Evolutionary conservation across 2,329 filamentous ascomycete genomes (phyloP), one percentile per base, ranked within the genome.

Genomic region (Pseudocercospora ulei): DNA sequence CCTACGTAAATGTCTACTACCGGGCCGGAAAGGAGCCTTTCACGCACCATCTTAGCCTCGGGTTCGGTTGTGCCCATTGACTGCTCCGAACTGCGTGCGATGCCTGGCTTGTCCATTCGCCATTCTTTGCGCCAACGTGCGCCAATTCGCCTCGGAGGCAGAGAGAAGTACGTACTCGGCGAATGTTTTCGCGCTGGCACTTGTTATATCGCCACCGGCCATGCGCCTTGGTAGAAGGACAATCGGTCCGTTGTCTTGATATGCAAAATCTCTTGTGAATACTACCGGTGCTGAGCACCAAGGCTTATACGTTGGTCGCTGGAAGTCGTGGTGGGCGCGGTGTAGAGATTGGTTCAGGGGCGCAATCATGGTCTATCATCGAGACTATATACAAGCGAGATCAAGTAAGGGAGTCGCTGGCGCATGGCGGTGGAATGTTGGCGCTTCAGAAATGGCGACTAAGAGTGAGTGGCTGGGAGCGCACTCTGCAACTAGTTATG

Each of bases 1-100:
- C 70, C 70, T 25, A 73, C 69, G 48, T 65, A 67, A 24, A 73
- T 61, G 49, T 72, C 67, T 48, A 72, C 62, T 33, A 68, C 62
- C 19, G 66, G 64, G 35, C 70, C 70, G 33, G 69, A 70, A 20
- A 73, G 63, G 22, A 73, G 62, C 57, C 70, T 73, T 62, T 63
- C 57, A 57, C 58, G 63, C 51, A 64, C 56, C 20, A 59, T 55
- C 55, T 69, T 64, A 69, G 65, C 64, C 39, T 54, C 43, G 38
- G 52, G 11, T 27, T 18, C 3, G 9, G 23, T 5, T 20, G 11
- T 9, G 3, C 14, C 13, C 22, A 25, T 26, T 12, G 3, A n/a
- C n/a, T n/a, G n/a, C n/a, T n/a, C n/a, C n/a, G n/a, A n/a, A n/a
- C n/a, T n/a, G n/a, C n/a, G n/a, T n/a, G n/a, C n/a, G n/a, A n/a